Evolutionary conservation across 192 early-diverging fungal genomes (phyloP), one percentile per base, ranked within the genome.

Genomic region (Powellomyces hirtus): DNA sequence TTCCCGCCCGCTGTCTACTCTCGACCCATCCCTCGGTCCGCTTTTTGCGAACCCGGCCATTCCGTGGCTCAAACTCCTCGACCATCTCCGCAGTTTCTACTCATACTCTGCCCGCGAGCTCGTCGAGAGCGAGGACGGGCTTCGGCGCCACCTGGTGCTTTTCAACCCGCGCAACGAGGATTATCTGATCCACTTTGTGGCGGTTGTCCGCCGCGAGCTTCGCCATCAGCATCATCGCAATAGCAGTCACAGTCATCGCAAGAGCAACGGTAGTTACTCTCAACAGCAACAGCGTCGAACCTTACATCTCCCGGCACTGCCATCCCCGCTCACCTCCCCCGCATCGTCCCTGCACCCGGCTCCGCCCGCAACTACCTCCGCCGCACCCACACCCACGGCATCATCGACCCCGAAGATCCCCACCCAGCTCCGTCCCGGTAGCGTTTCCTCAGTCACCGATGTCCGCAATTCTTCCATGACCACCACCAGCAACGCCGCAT

Each of bases 81-180:
- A 68, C 4, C 75, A 73, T 52, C 59, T 84, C 0, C 38, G 50
- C 22, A 40, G 59, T 4, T 58, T 64, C 22, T 70, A 49, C 37
- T 24, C 16, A 24, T 35, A 42, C 6, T 22, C 27, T 18, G 56
- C 70, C 16, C 63, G 77, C 0, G 58, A 72, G 2, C 61, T 76
- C 18, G 35, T 22, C 6, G 75, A 77, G 24, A 58, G 66, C 5
- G 52, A 55, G 1, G 35, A 24, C 38, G 37, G 34, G 16, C 71
- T 71, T 24, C 49, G 64, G n/a, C 70, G 60, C 18, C 79, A 84
- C 66, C 38, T 84, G 62, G 29, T 84, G 13, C 60, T 84, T 20
- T 77, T 79, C 45, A 85, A 85, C 40, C 73, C 75, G 2, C 27
- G 34, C 26, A 80, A 85, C 61, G 49, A 53, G 24, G 83, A 85